Evolutionary conservation across 768 basidiomycete species (phyloP).

Genomic region (Suillus clintonianus): DNA sequence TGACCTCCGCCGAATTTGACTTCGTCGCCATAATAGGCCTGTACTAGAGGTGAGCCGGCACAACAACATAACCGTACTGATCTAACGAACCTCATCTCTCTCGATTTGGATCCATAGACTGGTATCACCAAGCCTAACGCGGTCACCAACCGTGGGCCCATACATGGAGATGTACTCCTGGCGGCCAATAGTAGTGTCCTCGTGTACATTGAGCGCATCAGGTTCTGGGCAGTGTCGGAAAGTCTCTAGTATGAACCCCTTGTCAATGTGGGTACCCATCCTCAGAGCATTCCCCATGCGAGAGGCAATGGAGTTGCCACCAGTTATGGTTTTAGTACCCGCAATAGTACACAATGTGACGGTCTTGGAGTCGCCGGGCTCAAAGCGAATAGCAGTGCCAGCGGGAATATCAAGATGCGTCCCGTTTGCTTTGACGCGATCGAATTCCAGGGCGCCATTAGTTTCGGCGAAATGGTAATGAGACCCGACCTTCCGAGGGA

Average conservation of each 20-base stretch:
- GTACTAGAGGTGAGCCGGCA: neutral
- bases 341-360: conserved; percentile 80
- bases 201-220: conserved; percentile 50
- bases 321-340: conserved; percentile 70
- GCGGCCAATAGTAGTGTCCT: conserved; percentile 59
- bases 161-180: conserved; percentile 91
- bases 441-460: conserved; percentile 79
- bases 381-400: conserved; percentile 95
- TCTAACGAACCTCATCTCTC: conserved; percentile 60
- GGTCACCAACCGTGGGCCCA: conserved; percentile 92
- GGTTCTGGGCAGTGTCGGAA: conserved; percentile 76
- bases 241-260: conserved; percentile 52
- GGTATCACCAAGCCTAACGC: conserved; percentile 87
- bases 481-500: conserved; percentile 69
- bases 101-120: conserved; percentile 92
- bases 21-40: conserved; percentile 94
- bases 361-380: conserved; percentile 87
- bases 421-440: conserved; percentile 78
- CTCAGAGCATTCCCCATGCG: conserved; percentile 45
- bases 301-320: conserved; percentile 67
- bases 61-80: neutral
- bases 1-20: conserved; percentile 96
- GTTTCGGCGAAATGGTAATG: conserved; percentile 95
- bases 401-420: conserved; percentile 91
- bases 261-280: conserved; percentile 49